Evolutionary conservation across 768 basidiomycete species (phyloP), one percentile per base, ranked within the genome.

Genomic region (Boletus subcaerulescens): DNA sequence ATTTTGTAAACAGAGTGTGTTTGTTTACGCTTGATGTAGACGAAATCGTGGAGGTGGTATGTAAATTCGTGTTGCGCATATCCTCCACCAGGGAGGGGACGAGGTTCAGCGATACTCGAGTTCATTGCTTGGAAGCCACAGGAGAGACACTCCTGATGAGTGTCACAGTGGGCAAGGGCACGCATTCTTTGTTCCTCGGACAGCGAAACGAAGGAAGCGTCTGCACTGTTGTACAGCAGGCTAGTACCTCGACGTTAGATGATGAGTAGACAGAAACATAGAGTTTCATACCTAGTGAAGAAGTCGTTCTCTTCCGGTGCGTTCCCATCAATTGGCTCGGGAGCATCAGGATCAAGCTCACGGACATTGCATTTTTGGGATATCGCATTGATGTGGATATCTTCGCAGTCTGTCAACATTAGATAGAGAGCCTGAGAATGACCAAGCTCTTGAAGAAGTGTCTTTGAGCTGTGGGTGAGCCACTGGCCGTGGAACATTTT

Each of bases 401-500:
- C 74, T 43, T 80, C 82, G 59, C 89, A 91, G 39, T 71, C 71
- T 7, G 75, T 72, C 22, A 80, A 68, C 53, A 84, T 72, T 11
- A 81, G 71, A 60, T 78, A 86, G 0, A 90, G 72, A 0, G 79
- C 76, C 54, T 80, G 78, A 0, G 87, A 76, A 52, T 91, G 87
- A 0, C 86, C 77, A 0, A 79, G 77, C 60, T 91, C 83, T 59
- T 88, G 84, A 2, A 89, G 71, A 11, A 86, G 59, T 0, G 86
- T 89, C 59, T 85, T 82, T 18, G 77, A 75, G 13, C 78, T 81
- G 71, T 88, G 89, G 9, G 74, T 71, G 53, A 82, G 76, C 89
- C 89, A 91, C 52, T 86, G 85, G 1, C 79, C 86, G 66, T 91
- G 89, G 51, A 87, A 84, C 71, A 74, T 77, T 62, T 83, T 84